A percentile compares a stretch with the other conserved stretches of the same genome.
These are phyloP conservation scores for Onygenales sp. DNA, from an alignment of 2,329 filamentous ascomycete species.

Conservation along the genomic window DNA sequence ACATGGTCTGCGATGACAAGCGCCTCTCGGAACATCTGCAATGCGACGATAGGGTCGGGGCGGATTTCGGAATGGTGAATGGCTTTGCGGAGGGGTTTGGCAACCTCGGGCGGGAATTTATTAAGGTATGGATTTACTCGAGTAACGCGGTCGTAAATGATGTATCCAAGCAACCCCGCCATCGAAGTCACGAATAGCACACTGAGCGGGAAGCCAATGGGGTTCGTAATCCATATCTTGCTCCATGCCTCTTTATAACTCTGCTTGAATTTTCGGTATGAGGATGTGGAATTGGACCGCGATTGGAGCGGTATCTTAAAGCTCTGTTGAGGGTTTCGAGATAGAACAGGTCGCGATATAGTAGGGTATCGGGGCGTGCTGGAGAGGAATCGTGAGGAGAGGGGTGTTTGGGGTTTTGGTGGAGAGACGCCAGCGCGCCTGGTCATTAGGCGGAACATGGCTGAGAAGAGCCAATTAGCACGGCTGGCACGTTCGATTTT, in stretches of 20 bases:
- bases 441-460: slow-evolving; percentile 17
- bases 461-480: slow-evolving; percentile 4
- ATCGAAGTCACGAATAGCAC: slow-evolving; percentile 29
- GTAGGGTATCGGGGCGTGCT: slow-evolving; percentile 4
- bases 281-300: slow-evolving; percentile 14
- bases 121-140: slow-evolving; percentile 32
- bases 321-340: slow-evolving; percentile 1
- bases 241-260: slow-evolving; percentile 27
- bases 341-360: slow-evolving; percentile 6
- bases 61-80: slow-evolving; percentile 77
- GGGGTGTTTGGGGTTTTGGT: slow-evolving; percentile 9
- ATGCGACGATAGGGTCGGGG: slow-evolving; percentile 63
- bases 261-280: slow-evolving; percentile 22
- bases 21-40: slow-evolving; percentile 76
- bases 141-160: slow-evolving; percentile 35
- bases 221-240: slow-evolving; percentile 34
- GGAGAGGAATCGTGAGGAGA: slow-evolving; percentile 9
- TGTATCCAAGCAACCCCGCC: slow-evolving; percentile 27
- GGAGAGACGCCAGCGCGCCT: slow-evolving; percentile 21
- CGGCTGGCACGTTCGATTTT: neutral
- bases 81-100: slow-evolving; percentile 63
- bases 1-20: slow-evolving; percentile 62
- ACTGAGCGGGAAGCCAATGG: slow-evolving; percentile 32
- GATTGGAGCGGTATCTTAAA: slow-evolving; percentile 3
- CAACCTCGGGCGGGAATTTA: slow-evolving; percentile 36